A percentile compares a stretch with the other conserved stretches of the same genome.
Conservation (phyloP, 139 green algal species). For the Diplosphaera chodatii region DNA sequence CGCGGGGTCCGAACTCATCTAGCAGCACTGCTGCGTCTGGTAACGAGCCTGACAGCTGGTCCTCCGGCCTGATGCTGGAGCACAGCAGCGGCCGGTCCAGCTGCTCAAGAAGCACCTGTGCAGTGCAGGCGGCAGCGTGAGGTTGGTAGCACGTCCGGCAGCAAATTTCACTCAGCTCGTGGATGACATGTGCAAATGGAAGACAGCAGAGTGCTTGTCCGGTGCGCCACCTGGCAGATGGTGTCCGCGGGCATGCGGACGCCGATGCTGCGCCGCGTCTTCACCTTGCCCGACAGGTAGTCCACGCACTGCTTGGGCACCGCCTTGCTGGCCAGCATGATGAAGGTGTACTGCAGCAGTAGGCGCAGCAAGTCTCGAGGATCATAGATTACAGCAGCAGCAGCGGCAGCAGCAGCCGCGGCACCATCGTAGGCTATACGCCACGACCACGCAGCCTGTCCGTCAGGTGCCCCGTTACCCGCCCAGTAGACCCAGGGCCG, state of each 20-base stretch:
- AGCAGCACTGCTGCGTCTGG: constrained; percentile 64
- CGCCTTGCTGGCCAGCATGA: constrained; percentile 75
- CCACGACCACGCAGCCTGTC: no score
- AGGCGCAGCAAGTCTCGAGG: no score
- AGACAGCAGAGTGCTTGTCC: no score
- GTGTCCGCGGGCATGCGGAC: constrained; percentile 61
- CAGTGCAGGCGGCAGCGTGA: neutral
- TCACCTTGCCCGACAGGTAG: constrained; percentile 45
- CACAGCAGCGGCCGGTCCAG: constrained; percentile 67
- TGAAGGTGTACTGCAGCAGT: constrained; percentile 80
- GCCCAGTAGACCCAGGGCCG: neutral
- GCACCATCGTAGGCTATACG: no score
- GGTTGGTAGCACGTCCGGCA: no score
- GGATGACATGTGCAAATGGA: no score
- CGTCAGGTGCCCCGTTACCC: no score
- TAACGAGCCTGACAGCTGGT: constrained; percentile 27
- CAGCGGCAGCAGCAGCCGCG: no score
- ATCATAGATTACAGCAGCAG: no score
- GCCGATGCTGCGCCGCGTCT: constrained; percentile 63
- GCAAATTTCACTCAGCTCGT: no score
- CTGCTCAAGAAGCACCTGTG: constrained; percentile 47
- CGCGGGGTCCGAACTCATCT: constrained; percentile 53
- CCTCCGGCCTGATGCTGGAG: constrained; percentile 45
- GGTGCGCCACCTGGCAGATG: constrained; percentile 38
- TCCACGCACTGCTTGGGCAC: constrained; percentile 69